A percentile compares a stretch with the other conserved stretches of the same genome.
phyloP scores from a whole-genome alignment of 2,329 filamentous ascomycete genomes.

The Emergomyces africanus region DNA sequence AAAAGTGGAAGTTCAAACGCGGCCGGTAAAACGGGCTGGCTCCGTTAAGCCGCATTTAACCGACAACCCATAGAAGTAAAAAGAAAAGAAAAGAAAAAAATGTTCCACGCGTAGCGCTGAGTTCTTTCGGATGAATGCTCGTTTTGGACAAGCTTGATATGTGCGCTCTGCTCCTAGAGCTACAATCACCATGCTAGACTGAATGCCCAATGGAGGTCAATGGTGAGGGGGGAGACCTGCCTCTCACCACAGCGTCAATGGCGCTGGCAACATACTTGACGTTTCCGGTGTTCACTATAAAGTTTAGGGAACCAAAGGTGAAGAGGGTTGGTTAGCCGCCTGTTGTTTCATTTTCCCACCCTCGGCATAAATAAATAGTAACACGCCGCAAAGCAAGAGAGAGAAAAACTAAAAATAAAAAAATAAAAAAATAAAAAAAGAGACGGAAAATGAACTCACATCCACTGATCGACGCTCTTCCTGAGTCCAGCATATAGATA shows the following conservation, averaged over 20 bases:
- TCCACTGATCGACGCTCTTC: slow-evolving; percentile 16
- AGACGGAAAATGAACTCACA: slow-evolving; percentile 9
- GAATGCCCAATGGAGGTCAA: not conserved
- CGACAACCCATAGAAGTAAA: too few species aligned
- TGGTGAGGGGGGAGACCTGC: not conserved
- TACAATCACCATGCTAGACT: not conserved
- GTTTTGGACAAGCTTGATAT: not conserved
- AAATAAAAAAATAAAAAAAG: not conserved
- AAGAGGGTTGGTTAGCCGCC: not conserved
- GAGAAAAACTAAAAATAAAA: not conserved
- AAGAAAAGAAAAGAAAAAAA: too few species aligned
- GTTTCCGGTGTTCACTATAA: slow-evolving; percentile 12
- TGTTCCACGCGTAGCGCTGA: too few species aligned
- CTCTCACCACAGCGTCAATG: slow-evolving; percentile 10
- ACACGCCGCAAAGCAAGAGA: too few species aligned
- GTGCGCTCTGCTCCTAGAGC: not conserved
- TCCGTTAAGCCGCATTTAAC: not conserved
- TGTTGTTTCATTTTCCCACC: not conserved
- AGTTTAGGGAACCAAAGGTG: too few species aligned
- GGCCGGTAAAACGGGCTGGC: not conserved
- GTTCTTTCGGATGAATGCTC: not conserved
- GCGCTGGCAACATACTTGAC: slow-evolving; percentile 14
- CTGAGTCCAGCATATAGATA: slow-evolving; percentile 17
- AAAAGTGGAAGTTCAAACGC: not conserved
- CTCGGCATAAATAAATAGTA: too few species aligned